A percentile compares a stretch with the other conserved stretches of the same genome.
Evolutionary conservation across 1,284 basidiomycete species (phyloP).

Genomic region (Malassezia arunalokei): DNA sequence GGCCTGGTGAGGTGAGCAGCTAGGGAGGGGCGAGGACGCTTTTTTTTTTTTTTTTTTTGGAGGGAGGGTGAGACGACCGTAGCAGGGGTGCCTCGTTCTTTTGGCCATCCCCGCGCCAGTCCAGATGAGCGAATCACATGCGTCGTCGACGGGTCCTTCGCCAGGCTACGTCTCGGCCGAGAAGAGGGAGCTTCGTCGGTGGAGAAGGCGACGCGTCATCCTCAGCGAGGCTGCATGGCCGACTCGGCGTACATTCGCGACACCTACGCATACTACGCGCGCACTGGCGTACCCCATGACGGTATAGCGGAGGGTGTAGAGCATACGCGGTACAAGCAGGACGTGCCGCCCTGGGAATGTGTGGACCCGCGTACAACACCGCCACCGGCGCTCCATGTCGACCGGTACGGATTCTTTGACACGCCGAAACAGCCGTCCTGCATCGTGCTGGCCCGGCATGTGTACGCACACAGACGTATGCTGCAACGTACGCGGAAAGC

Average conservation of each 20-base stretch:
- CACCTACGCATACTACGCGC: slow-evolving; percentile 36
- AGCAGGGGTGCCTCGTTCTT: no score
- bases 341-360: slow-evolving; percentile 22
- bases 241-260: slow-evolving; percentile 26
- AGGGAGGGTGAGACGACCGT: no score
- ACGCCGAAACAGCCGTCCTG: not conserved
- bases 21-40: not conserved
- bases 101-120: no score
- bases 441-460: not conserved
- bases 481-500: not conserved
- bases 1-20: not conserved
- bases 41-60: not conserved
- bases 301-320: slow-evolving; percentile 37
- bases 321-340: slow-evolving; percentile 31
- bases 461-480: not conserved
- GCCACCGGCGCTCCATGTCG: slow-evolving; percentile 1
- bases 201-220: not conserved
- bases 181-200: not conserved
- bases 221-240: slow-evolving; percentile 9
- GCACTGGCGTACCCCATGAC: slow-evolving; percentile 29
- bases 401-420: slow-evolving; percentile 14
- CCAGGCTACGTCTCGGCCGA: not conserved
- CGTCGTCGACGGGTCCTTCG: no score
- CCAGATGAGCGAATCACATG: no score
- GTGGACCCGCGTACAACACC: not conserved